phyloP scores from a whole-genome alignment of 176 grass and related monocot species.

The Carex kokanica region DNA sequence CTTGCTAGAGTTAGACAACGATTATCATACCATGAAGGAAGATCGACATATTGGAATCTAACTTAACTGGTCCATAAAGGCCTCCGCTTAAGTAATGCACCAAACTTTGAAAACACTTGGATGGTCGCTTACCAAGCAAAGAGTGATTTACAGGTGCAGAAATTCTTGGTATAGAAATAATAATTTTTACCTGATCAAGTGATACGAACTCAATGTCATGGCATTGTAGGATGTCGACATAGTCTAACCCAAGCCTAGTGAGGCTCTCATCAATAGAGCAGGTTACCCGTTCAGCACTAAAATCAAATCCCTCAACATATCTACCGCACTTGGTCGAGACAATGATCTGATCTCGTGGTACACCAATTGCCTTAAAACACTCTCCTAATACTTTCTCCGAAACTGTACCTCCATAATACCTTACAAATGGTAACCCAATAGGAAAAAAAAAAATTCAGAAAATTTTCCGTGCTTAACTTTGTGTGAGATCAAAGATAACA shows the following conservation, averaged over 20 bases:
- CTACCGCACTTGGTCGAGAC: slow-evolving; percentile 87
- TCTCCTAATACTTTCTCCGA: slow-evolving; percentile 82
- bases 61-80: background rate
- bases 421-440: slow-evolving; percentile 7
- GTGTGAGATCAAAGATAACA: background rate
- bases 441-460: background rate
- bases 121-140: too few species aligned
- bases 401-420: slow-evolving; percentile 74
- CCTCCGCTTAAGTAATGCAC: too few species aligned
- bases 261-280: slow-evolving; percentile 81
- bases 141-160: background rate
- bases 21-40: background rate
- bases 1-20: background rate
- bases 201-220: slow-evolving; percentile 85
- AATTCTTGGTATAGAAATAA: background rate
- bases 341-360: slow-evolving; percentile 47
- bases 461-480: background rate
- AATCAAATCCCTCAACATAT: slow-evolving; percentile 83
- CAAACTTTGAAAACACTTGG: too few species aligned
- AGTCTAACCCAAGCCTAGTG: slow-evolving; percentile 55
- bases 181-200: slow-evolving; percentile 57
- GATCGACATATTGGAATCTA: background rate
- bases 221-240: slow-evolving; percentile 83
- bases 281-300: slow-evolving; percentile 61
- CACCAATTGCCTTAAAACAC: slow-evolving; percentile 57